Evolutionary conservation across 1,139 yeast species (phyloP).

Genomic region (Spathaspora sp.): DNA sequence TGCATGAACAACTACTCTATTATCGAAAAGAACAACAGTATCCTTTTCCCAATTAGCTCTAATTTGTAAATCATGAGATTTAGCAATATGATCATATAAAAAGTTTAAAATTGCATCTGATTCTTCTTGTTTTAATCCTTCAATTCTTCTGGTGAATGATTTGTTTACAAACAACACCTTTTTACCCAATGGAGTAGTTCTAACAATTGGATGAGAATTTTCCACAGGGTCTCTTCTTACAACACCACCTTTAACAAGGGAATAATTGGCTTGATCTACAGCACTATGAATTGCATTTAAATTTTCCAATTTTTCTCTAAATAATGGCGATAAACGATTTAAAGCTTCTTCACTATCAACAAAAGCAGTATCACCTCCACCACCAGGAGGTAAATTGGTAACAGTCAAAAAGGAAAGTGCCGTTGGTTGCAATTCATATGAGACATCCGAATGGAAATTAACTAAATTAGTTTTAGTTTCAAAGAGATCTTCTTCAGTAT

Average conservation of each 20-base stretch:
- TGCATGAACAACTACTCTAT: slow-evolving; percentile 61
- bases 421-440: slow-evolving; percentile 73
- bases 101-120: slow-evolving; percentile 55
- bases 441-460: slow-evolving; percentile 67
- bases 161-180: slow-evolving; percentile 60
- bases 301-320: slow-evolving; percentile 55
- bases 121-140: slow-evolving; percentile 66
- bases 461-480: slow-evolving; percentile 33
- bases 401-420: slow-evolving; percentile 62
- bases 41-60: slow-evolving; percentile 44
- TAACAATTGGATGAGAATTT: slow-evolving; percentile 63
- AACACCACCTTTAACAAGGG: slow-evolving; percentile 54
- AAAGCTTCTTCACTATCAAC: slow-evolving; percentile 64
- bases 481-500: slow-evolving; percentile 32
- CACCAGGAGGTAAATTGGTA: slow-evolving; percentile 60
- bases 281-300: slow-evolving; percentile 69
- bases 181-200: slow-evolving; percentile 67
- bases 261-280: slow-evolving; percentile 61
- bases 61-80: slow-evolving; percentile 38
- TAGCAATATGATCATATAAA: slow-evolving; percentile 50
- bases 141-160: slow-evolving; percentile 60
- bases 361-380: slow-evolving; percentile 80
- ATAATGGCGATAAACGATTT: slow-evolving; percentile 61
- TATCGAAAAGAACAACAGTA: slow-evolving; percentile 73
- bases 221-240: slow-evolving; percentile 64